Base-by-base conservation (phyloP, 164 flowering plant species). In the Malania oleifera region DNA sequence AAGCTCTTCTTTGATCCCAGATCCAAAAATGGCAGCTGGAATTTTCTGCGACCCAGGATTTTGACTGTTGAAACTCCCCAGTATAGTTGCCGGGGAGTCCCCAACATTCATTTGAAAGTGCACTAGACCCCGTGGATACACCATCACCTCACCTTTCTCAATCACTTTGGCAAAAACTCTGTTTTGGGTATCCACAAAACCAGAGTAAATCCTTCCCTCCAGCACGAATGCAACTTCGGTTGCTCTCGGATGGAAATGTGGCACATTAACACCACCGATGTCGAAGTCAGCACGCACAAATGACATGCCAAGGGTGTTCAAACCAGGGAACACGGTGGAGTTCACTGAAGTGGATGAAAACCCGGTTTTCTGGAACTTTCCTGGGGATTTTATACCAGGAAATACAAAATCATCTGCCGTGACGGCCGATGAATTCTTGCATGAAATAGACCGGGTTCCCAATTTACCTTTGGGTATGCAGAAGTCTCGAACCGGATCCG, bases 31-130 rank as follows among this genome's bases (percentile, higher is more conserved):
- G 17, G 77, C 77, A 28, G 31, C 57, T 0, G 67, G 61, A 5
- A 80, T 56, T 43, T 52, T 73, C 70, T 40, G 61, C 52, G 62
- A 54, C 13, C 85, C 83, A 1, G 86, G 81, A 46, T 79, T 77
- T 45, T 81, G 80, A 67, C 86, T 68, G 34, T 75, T 67, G 26
- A 75, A 70, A 44, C 76, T 77, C 13, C 81, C 82, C 57, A 75
- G 65, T 22, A 73, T 57, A 3, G 76, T 68, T 1, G 86, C 82
- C 0, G 48, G 56, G 1, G 64, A 59, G n/a, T 64, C 70, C 2
- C 83, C 81, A 15, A 67, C 74, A 52, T 81, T 81, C 75, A 74
- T 62, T n/a, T 73, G 71, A 54, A 72, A 81, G 60, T 81, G 86
- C 44, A 75, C 68, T 22, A 81, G 51, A 2, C 83, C 86, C 10